Evolutionary conservation across 2,329 filamentous ascomycete species (phyloP).

Genomic region (Pezizomycotina sp.): DNA sequence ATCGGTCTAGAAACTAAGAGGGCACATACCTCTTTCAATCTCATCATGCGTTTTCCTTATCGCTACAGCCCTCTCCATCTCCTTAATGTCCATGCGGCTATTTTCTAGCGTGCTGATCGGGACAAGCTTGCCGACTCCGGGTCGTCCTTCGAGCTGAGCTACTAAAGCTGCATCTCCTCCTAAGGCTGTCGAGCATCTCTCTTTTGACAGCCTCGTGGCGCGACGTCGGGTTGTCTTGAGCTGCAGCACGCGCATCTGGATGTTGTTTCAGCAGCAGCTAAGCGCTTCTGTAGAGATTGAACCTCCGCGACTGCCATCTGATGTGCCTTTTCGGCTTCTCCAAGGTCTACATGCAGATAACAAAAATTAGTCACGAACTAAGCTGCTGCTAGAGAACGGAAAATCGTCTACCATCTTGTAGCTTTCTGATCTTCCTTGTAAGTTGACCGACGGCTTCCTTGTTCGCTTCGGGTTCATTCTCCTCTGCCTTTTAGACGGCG

Average conservation of each 20-base stretch:
- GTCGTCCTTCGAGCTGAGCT: slow-evolving; percentile 44
- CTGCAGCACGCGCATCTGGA: slow-evolving; percentile 63
- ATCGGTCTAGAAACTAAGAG: too few relatives aligned
- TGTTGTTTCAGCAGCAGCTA: slow-evolving; percentile 44
- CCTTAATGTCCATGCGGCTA: slow-evolving; percentile 57
- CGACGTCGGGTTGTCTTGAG: slow-evolving; percentile 79
- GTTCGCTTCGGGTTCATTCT: slow-evolving; percentile 44
- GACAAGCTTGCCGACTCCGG: slow-evolving; percentile 43
- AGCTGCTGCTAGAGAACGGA: neutral
- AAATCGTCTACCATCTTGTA: slow-evolving; percentile 45
- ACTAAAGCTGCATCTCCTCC: slow-evolving; percentile 76
- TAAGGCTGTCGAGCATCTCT: slow-evolving; percentile 57
- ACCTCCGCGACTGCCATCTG: slow-evolving; percentile 59
- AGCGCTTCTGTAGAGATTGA: slow-evolving; percentile 37
- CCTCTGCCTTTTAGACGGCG: slow-evolving; percentile 31
- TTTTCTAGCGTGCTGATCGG: slow-evolving; percentile 62
- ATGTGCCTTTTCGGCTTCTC: slow-evolving; percentile 56
- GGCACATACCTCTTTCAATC: slow-evolving; percentile 51
- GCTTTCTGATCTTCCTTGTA: slow-evolving; percentile 67
- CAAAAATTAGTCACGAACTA: neutral
- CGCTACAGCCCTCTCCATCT: slow-evolving; percentile 51
- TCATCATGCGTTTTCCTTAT: slow-evolving; percentile 62
- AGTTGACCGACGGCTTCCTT: slow-evolving; percentile 66
- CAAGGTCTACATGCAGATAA: slow-evolving; percentile 41
- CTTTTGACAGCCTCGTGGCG: slow-evolving; percentile 72